phyloP scores from a whole-genome alignment of 306 rosid genomes.

The Dalbergia cultrata region DNA sequence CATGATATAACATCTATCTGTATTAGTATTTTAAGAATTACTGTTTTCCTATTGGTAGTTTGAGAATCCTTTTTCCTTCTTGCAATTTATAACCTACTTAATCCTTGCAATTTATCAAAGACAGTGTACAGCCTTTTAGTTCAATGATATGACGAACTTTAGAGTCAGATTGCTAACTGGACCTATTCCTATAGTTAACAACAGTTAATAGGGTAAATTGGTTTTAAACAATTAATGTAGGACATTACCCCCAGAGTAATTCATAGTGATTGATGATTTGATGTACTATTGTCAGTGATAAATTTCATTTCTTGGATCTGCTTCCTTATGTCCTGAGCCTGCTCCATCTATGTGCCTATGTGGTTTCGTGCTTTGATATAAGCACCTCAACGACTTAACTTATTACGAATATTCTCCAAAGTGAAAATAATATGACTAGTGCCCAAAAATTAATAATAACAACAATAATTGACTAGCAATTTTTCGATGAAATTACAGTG shows the following conservation, averaged over 20 bases:
- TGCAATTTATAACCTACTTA: neutral
- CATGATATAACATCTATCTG: neutral
- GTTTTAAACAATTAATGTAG: neutral
- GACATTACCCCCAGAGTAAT: slow-evolving; percentile 48
- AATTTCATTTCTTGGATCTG: slow-evolving; percentile 65
- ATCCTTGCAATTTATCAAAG: neutral
- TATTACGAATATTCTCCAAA: slow-evolving; percentile 20
- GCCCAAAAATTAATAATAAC: neutral
- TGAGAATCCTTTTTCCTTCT: neutral
- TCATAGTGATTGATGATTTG: slow-evolving; percentile 44
- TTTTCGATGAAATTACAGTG: too few relatives aligned
- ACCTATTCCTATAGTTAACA: neutral
- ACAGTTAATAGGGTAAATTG: neutral
- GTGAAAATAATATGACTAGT: neutral
- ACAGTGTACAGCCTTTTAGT: neutral
- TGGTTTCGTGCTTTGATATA: slow-evolving; percentile 56
- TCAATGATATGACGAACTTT: neutral
- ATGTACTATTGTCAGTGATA: slow-evolving; percentile 60
- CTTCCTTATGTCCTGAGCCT: slow-evolving; percentile 64
- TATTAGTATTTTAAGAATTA: neutral
- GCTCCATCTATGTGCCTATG: slow-evolving; percentile 60
- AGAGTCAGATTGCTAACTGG: neutral
- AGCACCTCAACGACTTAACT: slow-evolving; percentile 75
- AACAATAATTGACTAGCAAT: too few relatives aligned
- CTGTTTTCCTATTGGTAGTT: neutral